These are phyloP conservation scores for Fraxinus americana DNA, from an alignment of 257 asterid genomes.

Conservation along the genomic window DNA sequence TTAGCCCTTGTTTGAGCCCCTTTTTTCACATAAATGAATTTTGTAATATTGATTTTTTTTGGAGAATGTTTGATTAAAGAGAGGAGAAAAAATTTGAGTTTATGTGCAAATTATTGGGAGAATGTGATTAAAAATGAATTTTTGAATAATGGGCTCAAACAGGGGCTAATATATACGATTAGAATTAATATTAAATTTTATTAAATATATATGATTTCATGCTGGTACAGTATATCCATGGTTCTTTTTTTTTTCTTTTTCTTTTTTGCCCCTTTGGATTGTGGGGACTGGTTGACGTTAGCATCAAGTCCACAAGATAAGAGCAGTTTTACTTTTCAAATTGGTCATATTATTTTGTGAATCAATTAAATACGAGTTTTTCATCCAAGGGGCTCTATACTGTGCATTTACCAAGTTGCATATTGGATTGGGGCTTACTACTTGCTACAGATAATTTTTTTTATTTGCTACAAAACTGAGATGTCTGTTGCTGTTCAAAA, in stretches of 20 bases:
- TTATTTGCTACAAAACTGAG: neutral
- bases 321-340: neutral
- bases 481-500: no score
- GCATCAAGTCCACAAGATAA: neutral
- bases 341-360: neutral
- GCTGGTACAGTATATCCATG: neutral
- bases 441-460: neutral
- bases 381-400: neutral
- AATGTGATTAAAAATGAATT: no score
- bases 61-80: no score
- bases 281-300: neutral
- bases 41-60: no score
- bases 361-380: no score
- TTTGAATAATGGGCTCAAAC: no score
- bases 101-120: no score
- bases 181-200: neutral
- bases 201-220: neutral
- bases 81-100: no score
- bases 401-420: neutral
- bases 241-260: no score
- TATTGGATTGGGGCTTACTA: neutral
- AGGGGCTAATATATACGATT: no score
- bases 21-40: no score
- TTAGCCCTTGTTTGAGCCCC: no score
- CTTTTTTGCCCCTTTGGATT: neutral